Percentiles rank a stretch among this genome's conserved stretches.
These are phyloP conservation scores for Neurospora sp. DNA, from an alignment of 495 filamentous ascomycete species.

Conservation along the genomic window DNA sequence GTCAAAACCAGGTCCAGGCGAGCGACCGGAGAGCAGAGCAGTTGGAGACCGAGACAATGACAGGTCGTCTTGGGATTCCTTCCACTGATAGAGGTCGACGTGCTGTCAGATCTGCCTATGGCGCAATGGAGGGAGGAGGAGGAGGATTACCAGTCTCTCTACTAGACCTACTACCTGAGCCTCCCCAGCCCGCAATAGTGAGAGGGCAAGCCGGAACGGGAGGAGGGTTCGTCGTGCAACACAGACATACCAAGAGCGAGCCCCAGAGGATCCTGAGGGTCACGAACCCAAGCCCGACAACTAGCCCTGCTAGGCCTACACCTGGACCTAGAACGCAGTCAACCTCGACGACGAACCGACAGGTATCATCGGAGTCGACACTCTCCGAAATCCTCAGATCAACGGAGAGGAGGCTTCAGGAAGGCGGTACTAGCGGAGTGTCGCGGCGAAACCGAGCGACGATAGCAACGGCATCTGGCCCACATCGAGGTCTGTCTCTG, in stretches of 20 bases:
- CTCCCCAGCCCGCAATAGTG: neutral
- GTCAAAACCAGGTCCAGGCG: neutral
- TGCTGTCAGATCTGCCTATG: neutral
- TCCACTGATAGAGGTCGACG: neutral
- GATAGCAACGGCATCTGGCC: neutral
- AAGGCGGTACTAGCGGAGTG: constrained; percentile 16
- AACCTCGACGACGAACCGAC: constrained; percentile 8
- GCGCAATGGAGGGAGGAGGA: neutral
- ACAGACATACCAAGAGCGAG: constrained; percentile 1
- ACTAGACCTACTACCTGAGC: neutral
- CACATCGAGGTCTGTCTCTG: neutral
- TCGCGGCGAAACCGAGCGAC: constrained; percentile 16
- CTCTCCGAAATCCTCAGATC: constrained; percentile 32
- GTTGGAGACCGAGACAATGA: neutral
- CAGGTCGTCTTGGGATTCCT: neutral
- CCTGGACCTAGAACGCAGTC: constrained; percentile 9
- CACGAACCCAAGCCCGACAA: neutral
- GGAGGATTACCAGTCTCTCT: neutral
- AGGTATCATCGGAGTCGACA: constrained; percentile 29
- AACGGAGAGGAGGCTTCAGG: constrained; percentile 32
- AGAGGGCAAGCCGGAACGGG: neutral
- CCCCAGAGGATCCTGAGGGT: constrained; percentile 1
- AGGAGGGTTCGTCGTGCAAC: neutral
- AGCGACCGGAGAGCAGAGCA: neutral
- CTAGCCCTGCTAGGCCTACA: constrained; percentile 5